Evolutionary conservation across 2,329 filamentous ascomycete species (phyloP).

Genomic region (Colletotrichum echinochloae): DNA sequence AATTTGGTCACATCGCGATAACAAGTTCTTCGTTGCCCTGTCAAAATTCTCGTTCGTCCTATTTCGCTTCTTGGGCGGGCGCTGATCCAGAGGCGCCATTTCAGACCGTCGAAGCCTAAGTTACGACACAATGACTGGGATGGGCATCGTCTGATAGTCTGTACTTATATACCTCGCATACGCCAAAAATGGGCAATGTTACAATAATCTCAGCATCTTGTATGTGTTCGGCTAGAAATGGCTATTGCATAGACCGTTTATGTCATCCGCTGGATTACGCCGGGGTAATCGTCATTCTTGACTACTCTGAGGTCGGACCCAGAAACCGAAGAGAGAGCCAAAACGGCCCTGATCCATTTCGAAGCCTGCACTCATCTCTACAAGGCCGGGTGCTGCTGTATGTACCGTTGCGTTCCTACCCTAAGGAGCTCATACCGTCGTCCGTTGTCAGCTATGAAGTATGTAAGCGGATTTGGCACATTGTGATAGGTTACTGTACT

Average conservation of each 20-base stretch:
- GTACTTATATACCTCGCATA: slow-evolving; percentile 4
- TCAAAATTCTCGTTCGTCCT: slow-evolving; percentile 10
- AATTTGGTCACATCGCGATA: slow-evolving; percentile 1
- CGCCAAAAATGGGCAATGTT: background rate
- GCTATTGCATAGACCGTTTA: background rate
- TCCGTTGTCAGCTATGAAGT: background rate
- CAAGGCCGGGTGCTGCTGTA: background rate
- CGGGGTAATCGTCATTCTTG: background rate
- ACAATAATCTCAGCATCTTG: slow-evolving; percentile 4
- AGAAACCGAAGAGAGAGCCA: background rate
- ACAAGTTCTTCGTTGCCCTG: slow-evolving; percentile 5
- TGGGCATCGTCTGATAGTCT: background rate
- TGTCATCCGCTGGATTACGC: background rate
- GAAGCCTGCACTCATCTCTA: background rate
- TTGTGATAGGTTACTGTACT: background rate
- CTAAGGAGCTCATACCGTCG: background rate
- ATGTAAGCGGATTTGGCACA: background rate
- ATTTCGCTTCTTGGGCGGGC: background rate
- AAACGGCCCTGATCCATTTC: slow-evolving; percentile 3
- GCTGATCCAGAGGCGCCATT: background rate
- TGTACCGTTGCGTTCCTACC: background rate
- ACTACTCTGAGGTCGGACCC: background rate
- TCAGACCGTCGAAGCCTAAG: background rate
- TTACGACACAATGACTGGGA: background rate
- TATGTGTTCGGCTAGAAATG: background rate